Evolutionary conservation across 805 yeast genomes (phyloP).

Genomic region (Suhomyces canberraensis): DNA sequence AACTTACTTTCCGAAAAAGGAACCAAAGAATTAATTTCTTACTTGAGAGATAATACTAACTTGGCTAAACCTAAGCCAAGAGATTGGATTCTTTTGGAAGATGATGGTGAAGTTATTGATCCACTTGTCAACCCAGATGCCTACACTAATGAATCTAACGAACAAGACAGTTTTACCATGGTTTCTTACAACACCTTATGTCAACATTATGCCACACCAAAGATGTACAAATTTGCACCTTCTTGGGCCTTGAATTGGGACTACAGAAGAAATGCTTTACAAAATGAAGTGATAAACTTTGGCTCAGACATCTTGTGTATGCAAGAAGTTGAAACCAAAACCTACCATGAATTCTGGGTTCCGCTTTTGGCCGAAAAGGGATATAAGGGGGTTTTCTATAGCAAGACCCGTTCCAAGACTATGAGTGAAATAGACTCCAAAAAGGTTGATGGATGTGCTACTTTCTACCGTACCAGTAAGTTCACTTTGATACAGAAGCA

Average conservation of each 20-base stretch:
- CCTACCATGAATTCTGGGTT: constrained; percentile 82
- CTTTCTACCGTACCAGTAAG: constrained; percentile 69
- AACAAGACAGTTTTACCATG: constrained; percentile 56
- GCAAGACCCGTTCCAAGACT: constrained; percentile 89
- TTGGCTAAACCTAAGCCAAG: constrained; percentile 67
- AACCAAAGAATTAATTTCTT: constrained; percentile 74
- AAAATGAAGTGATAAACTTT: constrained; percentile 63
- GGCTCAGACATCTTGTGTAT: constrained; percentile 80
- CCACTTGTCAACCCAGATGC: constrained; percentile 29
- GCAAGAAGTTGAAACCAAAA: constrained; percentile 91
- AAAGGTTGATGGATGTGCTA: constrained; percentile 98
- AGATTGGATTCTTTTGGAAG: constrained; percentile 76
- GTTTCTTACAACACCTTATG: constrained; percentile 90
- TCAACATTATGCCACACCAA: constrained; percentile 91
- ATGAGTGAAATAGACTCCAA: constrained; percentile 77
- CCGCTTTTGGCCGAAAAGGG: constrained; percentile 72
- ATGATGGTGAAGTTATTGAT: constrained; percentile 63
- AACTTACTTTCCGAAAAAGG: constrained; percentile 76
- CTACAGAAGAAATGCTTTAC: constrained; percentile 73
- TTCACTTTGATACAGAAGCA: constrained; percentile 71
- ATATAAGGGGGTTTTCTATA: constrained; percentile 77
- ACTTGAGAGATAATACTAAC: constrained; percentile 81
- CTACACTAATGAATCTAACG: constrained; percentile 26
- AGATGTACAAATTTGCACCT: constrained; percentile 91
- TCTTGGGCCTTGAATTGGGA: constrained; percentile 97